A percentile compares a stretch with the other conserved stretches of the same genome.
Evolutionary conservation across 768 basidiomycete species (phyloP).

Genomic region (Leucocoprinus birnbaumii): DNA sequence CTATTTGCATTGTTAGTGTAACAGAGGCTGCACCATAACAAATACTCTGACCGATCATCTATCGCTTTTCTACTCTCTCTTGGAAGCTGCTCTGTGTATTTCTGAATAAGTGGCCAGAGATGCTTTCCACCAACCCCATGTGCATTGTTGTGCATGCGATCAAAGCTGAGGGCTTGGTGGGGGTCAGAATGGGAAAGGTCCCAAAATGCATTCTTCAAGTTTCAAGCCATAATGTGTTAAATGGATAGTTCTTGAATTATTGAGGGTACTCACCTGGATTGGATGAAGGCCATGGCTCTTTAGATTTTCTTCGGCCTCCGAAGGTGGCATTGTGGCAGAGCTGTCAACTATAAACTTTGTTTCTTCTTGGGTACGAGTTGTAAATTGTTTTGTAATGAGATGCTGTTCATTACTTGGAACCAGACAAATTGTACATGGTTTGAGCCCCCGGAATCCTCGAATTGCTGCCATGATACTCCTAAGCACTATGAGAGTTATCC

Average conservation of each 20-base stretch:
- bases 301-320: slow-evolving; percentile 18
- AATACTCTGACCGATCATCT: not conserved
- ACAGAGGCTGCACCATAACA: not conserved
- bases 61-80: too few species aligned
- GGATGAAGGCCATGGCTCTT: slow-evolving; percentile 19
- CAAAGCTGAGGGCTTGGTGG: slow-evolving; percentile 30
- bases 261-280: slow-evolving; percentile 23
- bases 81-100: not conserved
- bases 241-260: too few species aligned
- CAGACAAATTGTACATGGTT: slow-evolving; percentile 33
- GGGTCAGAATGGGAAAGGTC: slow-evolving; percentile 28
- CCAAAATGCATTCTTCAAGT: slow-evolving; percentile 33
- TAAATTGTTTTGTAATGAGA: slow-evolving; percentile 16
- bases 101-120: slow-evolving; percentile 19
- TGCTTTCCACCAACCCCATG: slow-evolving; percentile 32
- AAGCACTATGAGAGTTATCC: too few species aligned
- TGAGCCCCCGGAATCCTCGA: slow-evolving; percentile 21
- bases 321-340: not conserved
- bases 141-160: slow-evolving; percentile 33
- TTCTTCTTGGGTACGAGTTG: slow-evolving; percentile 13
- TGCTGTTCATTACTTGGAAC: slow-evolving; percentile 23
- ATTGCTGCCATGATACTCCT: slow-evolving; percentile 35
- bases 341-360: slow-evolving; percentile 15
- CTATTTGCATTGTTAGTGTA: not conserved
- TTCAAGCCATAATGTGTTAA: too few species aligned